Evolutionary conservation across 1,284 basidiomycete genomes (phyloP).

Genomic region (Trichosporon faecale): DNA sequence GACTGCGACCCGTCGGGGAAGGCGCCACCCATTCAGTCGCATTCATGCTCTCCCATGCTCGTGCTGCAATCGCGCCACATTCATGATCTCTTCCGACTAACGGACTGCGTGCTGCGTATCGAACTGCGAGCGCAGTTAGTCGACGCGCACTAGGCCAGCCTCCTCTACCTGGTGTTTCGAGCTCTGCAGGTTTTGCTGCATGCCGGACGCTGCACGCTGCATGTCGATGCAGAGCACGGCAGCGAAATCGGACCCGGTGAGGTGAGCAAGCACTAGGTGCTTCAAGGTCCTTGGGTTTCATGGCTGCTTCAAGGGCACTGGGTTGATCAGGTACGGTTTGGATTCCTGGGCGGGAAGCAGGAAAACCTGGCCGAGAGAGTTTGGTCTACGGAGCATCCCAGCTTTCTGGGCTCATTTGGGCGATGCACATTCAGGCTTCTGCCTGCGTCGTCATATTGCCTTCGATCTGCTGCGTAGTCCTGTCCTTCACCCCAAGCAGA

Average conservation of each 20-base stretch:
- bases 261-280: too few species aligned
- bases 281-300: neutral
- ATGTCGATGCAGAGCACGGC: neutral
- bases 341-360: neutral
- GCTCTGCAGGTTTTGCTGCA: neutral
- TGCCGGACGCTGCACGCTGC: too few species aligned
- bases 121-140: neutral
- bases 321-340: constrained; percentile 3
- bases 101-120: neutral
- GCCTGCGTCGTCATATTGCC: too few species aligned
- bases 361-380: neutral
- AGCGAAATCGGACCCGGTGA: neutral
- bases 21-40: neutral
- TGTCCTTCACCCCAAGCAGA: neutral
- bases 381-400: neutral
- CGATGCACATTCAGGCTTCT: neutral
- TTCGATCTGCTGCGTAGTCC: neutral
- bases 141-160: neutral
- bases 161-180: neutral
- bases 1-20: neutral
- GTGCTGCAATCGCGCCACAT: neutral
- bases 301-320: neutral
- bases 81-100: neutral
- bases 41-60: neutral
- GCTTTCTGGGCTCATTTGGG: neutral